phyloP scores from a whole-genome alignment of 371 early-diverging fungal species.

The Mucor ambiguus region DNA sequence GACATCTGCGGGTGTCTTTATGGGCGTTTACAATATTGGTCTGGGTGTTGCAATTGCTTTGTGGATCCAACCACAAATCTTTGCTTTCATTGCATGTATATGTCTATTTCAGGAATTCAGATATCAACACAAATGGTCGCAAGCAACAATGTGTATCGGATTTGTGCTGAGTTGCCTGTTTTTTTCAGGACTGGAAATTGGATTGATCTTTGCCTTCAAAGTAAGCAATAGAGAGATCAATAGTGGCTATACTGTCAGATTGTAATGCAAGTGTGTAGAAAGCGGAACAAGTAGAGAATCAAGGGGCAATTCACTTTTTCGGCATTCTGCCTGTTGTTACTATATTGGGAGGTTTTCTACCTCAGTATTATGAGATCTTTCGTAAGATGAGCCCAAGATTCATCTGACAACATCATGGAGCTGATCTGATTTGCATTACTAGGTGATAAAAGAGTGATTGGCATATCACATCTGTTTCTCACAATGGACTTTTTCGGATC shows the following conservation, averaged over 20 bases:
- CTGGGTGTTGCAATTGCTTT: conserved; percentile 52
- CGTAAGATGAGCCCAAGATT: conserved; percentile 13
- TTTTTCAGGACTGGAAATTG: conserved; percentile 29
- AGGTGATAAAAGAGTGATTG: conserved; percentile 36
- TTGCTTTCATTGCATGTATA: conserved; percentile 40
- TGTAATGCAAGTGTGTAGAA: conserved; percentile 6
- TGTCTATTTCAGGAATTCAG: conserved; percentile 52
- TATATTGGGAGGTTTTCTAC: conserved; percentile 49
- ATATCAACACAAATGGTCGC: conserved; percentile 36
- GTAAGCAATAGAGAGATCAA: not conserved
- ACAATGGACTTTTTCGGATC: conserved; percentile 49
- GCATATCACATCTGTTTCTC: conserved; percentile 49
- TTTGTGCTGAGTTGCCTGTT: conserved; percentile 16
- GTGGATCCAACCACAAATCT: conserved; percentile 58
- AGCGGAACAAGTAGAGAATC: conserved; percentile 17
- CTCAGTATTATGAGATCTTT: conserved; percentile 53
- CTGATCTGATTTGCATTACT: not conserved
- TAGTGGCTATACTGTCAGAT: not conserved
- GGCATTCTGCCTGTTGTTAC: conserved; percentile 52
- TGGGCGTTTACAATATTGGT: conserved; percentile 53
- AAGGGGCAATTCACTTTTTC: conserved; percentile 35
- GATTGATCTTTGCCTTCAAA: conserved; percentile 26
- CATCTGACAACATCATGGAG: not conserved
- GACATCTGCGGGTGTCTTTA: conserved; percentile 42
- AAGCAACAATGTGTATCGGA: not conserved